These are phyloP conservation scores for Exophiala bonariae DNA, from an alignment of 2,329 filamentous ascomycete species.

Conservation along the genomic window DNA sequence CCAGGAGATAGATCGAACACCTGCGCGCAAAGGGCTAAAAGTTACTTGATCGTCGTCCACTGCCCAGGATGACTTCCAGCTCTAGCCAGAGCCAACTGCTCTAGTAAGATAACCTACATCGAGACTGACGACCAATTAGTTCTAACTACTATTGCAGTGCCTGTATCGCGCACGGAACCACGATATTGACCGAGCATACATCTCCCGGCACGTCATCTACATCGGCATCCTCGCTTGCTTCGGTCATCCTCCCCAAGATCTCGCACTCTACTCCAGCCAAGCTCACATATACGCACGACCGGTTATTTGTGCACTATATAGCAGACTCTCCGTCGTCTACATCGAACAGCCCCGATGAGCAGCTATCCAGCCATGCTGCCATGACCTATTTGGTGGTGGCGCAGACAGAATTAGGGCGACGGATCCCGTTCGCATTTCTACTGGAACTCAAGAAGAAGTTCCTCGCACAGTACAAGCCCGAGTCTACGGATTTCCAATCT, in stretches of 20 bases:
- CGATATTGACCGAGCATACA: slow-evolving; percentile 91
- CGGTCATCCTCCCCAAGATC: slow-evolving; percentile 94
- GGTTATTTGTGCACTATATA: slow-evolving; percentile 94
- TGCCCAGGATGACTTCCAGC: slow-evolving; percentile 65
- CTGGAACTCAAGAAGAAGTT: slow-evolving; percentile 89
- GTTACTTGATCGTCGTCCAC: too few species aligned
- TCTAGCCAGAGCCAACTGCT: slow-evolving; percentile 68
- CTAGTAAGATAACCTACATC: slow-evolving; percentile 58
- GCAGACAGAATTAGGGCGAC: slow-evolving; percentile 75
- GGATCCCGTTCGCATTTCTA: slow-evolving; percentile 89
- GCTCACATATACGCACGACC: slow-evolving; percentile 89
- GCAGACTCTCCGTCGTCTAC: slow-evolving; percentile 74
- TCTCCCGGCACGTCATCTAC: slow-evolving; percentile 79
- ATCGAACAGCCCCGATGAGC: slow-evolving; percentile 34
- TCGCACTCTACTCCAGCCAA: slow-evolving; percentile 77
- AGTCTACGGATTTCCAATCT: slow-evolving; percentile 68
- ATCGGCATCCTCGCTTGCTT: slow-evolving; percentile 84
- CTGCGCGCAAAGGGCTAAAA: too few species aligned
- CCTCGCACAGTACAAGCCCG: slow-evolving; percentile 66
- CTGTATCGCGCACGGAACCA: slow-evolving; percentile 91
- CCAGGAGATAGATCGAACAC: too few species aligned
- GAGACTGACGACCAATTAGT: background rate
- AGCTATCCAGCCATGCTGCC: slow-evolving; percentile 55
- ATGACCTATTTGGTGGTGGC: slow-evolving; percentile 92
- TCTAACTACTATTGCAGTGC: slow-evolving; percentile 55